These are phyloP conservation scores for Chrysoporthe austroafricana DNA, from an alignment of 2,329 filamentous ascomycete genomes.

Conservation along the genomic window DNA sequence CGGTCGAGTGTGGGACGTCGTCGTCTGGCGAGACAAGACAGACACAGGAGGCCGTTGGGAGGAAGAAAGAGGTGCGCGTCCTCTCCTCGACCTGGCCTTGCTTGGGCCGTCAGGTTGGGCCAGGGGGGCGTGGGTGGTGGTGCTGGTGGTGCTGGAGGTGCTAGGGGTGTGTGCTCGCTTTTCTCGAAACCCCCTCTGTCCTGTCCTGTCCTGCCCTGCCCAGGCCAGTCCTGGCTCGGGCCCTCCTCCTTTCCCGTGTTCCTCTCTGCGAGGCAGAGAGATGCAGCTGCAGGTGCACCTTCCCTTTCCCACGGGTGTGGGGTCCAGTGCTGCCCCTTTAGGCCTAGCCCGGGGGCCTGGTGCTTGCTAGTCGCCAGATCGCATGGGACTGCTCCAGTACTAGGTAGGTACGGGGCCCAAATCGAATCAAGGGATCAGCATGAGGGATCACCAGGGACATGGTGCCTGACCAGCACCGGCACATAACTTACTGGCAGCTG, in stretches of 20 bases:
- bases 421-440: neutral
- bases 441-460: neutral
- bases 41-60: neutral
- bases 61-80: neutral
- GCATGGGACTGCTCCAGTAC: neutral
- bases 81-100: neutral
- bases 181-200: neutral
- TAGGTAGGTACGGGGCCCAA: neutral
- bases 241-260: neutral
- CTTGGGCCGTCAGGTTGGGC: neutral
- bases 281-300: constrained; percentile 8
- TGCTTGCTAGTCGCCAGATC: neutral
- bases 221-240: neutral
- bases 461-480: neutral
- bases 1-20: neutral
- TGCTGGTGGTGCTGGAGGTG: neutral
- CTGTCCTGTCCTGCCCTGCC: neutral
- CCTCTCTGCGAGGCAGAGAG: neutral
- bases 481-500: no score
- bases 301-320: constrained; percentile 14
- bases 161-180: neutral
- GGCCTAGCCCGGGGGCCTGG: neutral
- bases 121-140: neutral
- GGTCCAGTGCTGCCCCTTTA: neutral
- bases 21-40: constrained; percentile 5